Percentiles rank a stretch among this genome's conserved stretches.
Conservation (phyloP, 495 filamentous ascomycete species). For the Pseudevernia furfuracea region DNA sequence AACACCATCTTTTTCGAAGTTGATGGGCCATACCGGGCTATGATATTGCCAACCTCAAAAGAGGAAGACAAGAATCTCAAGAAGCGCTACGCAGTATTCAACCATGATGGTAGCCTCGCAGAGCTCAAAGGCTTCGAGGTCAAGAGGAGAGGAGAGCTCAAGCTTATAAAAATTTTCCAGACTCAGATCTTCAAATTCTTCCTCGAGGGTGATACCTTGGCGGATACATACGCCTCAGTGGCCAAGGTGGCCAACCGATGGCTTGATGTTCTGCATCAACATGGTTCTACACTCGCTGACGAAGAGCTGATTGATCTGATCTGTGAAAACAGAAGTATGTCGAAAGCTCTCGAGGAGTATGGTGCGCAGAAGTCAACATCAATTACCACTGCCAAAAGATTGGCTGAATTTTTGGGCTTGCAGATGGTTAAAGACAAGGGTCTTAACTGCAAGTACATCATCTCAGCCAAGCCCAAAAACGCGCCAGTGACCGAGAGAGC, state of each 20-base stretch:
- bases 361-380: conserved; percentile 92
- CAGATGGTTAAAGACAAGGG: conserved; percentile 99
- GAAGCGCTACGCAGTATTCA: conserved; percentile 98
- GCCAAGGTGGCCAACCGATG: conserved; percentile 93
- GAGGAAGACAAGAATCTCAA: conserved; percentile 99
- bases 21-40: conserved; percentile 92
- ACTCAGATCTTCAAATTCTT: conserved; percentile 99
- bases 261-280: conserved; percentile 86
- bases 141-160: conserved; percentile 95
- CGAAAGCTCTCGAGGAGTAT: conserved; percentile 93
- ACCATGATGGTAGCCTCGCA: conserved; percentile 92
- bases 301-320: conserved; percentile 98
- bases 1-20: conserved; percentile 99
- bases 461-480: conserved; percentile 75
- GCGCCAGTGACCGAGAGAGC: conserved; percentile 93
- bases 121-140: conserved; percentile 98
- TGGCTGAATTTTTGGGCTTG: conserved; percentile 93
- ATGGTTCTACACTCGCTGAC: conserved; percentile 80
- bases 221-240: conserved; percentile 84
- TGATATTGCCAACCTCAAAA: conserved; percentile 95
- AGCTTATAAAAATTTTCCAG: conserved; percentile 99
- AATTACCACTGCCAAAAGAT: conserved; percentile 91
- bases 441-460: conserved; percentile 98
- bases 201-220: conserved; percentile 75
- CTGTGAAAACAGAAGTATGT: conserved; percentile 97